Base-by-base conservation (phyloP, 2,329 filamentous ascomycete species). In the Ophiostoma himal-ulmi region DNA sequence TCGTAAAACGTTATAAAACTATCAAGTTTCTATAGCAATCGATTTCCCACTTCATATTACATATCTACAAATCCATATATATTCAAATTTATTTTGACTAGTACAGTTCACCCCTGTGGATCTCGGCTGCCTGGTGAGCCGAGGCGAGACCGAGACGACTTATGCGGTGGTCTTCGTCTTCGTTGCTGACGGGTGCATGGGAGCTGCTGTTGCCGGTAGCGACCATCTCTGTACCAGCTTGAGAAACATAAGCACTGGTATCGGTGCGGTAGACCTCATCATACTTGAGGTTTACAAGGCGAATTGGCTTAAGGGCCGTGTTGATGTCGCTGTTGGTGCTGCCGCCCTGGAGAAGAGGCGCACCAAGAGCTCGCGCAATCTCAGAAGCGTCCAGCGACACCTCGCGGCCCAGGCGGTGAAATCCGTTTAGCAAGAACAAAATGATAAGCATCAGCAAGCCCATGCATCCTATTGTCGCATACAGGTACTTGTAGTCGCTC, bases 381-480 rank as follows among this genome's bases (percentile, higher is more conserved):
- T 68, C 69, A 70, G 68, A 70, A n/a, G 64, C 48, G 20, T 68
- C 69, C 34, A 70, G 69, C 2, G 48, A 17, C 14, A 70, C 69
- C 13, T 17, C 20, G 37, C 69, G 64, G 65, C 69, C 69, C 17
- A 68, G 64, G 26, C 52, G 37, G 13, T 37, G 64, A 30, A 26
- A 70, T 48, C 69, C 65, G 52, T 17, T 22, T 8, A 70, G 69
- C 36, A 70, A 11, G 48, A 68, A 36, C 41, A 70, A 11, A 14
- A 68, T 37, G 6, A 62, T 1, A 11, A 68, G 36, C 64, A 70
- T 70, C 36, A 67, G 36, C 36, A 64, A 26, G 4, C 14, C 64
- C 69, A 70, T 70, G 69, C 36, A 22, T 10, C 48, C 69, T 22
- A 70, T 26, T 8, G 65, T 54, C 4, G 48, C 69, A 14, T 65